phyloP scores from a whole-genome alignment of 2,329 filamentous ascomycete species.

The Apiospora marii region DNA sequence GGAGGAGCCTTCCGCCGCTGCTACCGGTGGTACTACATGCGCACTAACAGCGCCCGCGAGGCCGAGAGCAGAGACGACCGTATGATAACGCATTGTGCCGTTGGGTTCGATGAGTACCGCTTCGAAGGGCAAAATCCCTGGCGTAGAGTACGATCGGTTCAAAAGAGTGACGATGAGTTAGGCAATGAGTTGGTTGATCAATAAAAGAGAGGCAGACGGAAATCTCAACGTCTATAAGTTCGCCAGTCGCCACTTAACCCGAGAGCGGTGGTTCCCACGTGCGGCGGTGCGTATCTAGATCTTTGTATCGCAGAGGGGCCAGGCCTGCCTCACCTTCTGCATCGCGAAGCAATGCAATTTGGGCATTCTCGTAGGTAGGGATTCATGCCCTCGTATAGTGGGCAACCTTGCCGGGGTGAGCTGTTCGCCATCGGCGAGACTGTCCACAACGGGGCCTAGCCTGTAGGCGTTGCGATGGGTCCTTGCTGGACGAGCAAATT shows the following conservation, averaged over 20 bases:
- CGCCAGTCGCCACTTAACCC: not conserved
- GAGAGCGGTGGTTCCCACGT: not conserved
- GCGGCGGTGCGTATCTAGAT: slow-evolving; percentile 4
- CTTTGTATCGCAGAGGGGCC: not conserved
- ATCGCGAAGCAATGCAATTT: slow-evolving; percentile 17
- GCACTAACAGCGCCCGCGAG: slow-evolving; percentile 15
- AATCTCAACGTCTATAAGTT: slow-evolving; percentile 5
- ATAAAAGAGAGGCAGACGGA: slow-evolving; percentile 2
- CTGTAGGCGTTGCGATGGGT: not conserved
- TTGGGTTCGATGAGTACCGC: not conserved
- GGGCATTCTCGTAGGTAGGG: not conserved
- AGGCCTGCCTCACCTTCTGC: not conserved
- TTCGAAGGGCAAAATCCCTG: not conserved
- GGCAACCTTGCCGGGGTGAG: slow-evolving; percentile 4
- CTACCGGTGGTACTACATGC: not conserved
- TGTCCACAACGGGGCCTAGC: not conserved
- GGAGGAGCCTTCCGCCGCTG: not conserved
- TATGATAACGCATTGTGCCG: not conserved
- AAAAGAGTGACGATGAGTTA: not conserved
- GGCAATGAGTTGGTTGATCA: not conserved
- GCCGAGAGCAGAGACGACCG: slow-evolving; percentile 18
- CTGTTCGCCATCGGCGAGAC: not conserved
- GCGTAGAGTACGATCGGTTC: not conserved
- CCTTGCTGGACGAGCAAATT: not conserved
- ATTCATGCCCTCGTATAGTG: not conserved